phyloP scores from a whole-genome alignment of 768 basidiomycete genomes.

The Hygrocybe coccinea region DNA sequence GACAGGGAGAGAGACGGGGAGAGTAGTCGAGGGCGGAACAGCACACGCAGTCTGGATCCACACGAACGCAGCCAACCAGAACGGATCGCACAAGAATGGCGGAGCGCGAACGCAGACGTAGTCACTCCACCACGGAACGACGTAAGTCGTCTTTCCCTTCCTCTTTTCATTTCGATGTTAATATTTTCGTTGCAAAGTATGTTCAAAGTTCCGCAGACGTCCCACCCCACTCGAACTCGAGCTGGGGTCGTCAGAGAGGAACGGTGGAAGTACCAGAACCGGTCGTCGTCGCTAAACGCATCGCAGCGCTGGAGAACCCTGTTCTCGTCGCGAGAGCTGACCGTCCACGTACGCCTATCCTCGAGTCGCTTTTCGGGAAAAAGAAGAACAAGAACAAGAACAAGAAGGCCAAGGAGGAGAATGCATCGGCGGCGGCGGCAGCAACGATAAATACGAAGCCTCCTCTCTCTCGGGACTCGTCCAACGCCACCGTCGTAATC shows the following conservation, averaged over 20 bases:
- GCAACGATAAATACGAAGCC: too few relatives aligned
- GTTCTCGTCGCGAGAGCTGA: conserved; percentile 22
- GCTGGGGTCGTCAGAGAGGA: neutral
- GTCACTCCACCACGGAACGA: conserved; percentile 1
- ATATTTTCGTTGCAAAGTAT: neutral
- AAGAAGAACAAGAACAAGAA: neutral
- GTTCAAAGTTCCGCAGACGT: neutral
- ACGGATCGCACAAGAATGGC: conserved; percentile 31
- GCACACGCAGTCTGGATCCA: neutral
- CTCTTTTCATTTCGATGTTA: neutral
- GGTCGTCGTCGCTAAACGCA: conserved; percentile 9
- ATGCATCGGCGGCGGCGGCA: too few relatives aligned
- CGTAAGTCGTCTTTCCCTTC: neutral
- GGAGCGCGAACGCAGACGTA: conserved; percentile 25
- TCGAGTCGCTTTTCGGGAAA: neutral
- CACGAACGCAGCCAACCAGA: conserved; percentile 19
- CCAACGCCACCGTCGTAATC: too few relatives aligned
- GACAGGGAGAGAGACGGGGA: too few relatives aligned
- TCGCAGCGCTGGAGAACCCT: conserved; percentile 16
- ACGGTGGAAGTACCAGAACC: neutral
- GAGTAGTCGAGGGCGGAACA: too few relatives aligned
- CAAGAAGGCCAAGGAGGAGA: too few relatives aligned
- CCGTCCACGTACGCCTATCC: conserved; percentile 10
- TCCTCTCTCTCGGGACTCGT: too few relatives aligned
- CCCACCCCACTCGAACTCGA: neutral